These are phyloP conservation scores for Backusella tuberculispora DNA, from an alignment of 192 early-diverging fungal genomes.

Conservation along the genomic window DNA sequence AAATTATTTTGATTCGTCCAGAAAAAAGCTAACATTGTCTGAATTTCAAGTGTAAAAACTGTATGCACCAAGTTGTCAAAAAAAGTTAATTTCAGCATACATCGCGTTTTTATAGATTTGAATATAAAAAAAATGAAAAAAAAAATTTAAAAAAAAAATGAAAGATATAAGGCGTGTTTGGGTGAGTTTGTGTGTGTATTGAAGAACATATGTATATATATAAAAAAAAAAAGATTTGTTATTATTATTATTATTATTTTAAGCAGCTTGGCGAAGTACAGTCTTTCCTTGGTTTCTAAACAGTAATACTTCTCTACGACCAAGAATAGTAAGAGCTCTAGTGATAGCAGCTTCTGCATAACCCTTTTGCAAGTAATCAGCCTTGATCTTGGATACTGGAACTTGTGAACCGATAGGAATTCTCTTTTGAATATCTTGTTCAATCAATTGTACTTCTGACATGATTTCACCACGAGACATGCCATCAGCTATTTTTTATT, in stretches of 20 bases:
- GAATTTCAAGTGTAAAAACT: too few relatives aligned
- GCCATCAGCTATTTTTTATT: constrained; percentile 72
- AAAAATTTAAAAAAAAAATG: background rate
- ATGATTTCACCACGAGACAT: constrained; percentile 75
- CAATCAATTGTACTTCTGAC: constrained; percentile 77
- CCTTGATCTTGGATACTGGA: constrained; percentile 49
- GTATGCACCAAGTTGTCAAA: too few relatives aligned
- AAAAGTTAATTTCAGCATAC: too few relatives aligned
- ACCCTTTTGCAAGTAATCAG: constrained; percentile 53
- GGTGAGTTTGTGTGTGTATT: background rate
- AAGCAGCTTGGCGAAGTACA: constrained; percentile 41
- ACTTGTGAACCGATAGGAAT: constrained; percentile 88
- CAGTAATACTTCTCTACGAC: constrained; percentile 79
- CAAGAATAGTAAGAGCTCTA: constrained; percentile 80
- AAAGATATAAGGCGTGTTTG: background rate
- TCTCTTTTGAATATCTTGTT: constrained; percentile 83
- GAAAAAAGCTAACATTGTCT: too few relatives aligned
- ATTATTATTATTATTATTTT: constrained; percentile 10
- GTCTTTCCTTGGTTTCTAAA: constrained; percentile 76
- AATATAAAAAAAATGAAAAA: too few relatives aligned
- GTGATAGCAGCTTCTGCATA: constrained; percentile 61
- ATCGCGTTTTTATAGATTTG: too few relatives aligned
- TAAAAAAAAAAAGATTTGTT: too few relatives aligned
- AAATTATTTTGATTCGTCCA: too few relatives aligned
- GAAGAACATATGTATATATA: background rate